phyloP scores from a whole-genome alignment of 208 protist genomes.

The Perkinsela sp. region DNA sequence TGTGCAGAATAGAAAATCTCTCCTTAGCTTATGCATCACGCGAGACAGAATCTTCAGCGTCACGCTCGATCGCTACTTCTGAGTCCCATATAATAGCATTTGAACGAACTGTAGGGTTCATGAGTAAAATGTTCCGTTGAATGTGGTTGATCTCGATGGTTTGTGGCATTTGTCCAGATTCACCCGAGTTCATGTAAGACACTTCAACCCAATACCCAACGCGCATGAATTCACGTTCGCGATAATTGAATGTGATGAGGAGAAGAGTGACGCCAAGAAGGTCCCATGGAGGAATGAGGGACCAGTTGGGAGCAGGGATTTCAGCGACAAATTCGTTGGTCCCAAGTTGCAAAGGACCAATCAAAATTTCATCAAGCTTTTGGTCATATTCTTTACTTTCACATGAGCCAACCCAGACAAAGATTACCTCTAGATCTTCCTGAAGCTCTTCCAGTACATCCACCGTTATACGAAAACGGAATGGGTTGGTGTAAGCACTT shows the following conservation, averaged over 20 bases:
- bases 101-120: conserved; percentile 16
- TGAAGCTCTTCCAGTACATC: conserved; percentile 17
- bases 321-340: conserved; percentile 74
- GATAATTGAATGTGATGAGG: conserved; percentile 79
- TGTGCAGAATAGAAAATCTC: no score
- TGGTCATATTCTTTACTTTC: conserved; percentile 75
- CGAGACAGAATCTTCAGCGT: neutral
- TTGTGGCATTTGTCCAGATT: conserved; percentile 12
- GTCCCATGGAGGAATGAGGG: conserved; percentile 61
- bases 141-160: conserved; percentile 9
- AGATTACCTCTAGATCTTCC: conserved; percentile 74
- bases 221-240: conserved; percentile 75
- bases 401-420: conserved; percentile 87
- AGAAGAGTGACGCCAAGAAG: conserved; percentile 81
- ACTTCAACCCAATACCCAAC: conserved; percentile 90
- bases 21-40: no score
- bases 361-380: conserved; percentile 76
- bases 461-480: conserved; percentile 42
- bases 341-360: conserved; percentile 73
- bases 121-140: conserved; percentile 16
- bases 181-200: conserved; percentile 43
- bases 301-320: conserved; percentile 60
- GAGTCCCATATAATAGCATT: conserved; percentile 21
- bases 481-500: conserved; percentile 11
- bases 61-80: neutral